These are phyloP conservation scores for Filobasidium floriforme DNA, from an alignment of 768 basidiomycete species.

Conservation along the genomic window DNA sequence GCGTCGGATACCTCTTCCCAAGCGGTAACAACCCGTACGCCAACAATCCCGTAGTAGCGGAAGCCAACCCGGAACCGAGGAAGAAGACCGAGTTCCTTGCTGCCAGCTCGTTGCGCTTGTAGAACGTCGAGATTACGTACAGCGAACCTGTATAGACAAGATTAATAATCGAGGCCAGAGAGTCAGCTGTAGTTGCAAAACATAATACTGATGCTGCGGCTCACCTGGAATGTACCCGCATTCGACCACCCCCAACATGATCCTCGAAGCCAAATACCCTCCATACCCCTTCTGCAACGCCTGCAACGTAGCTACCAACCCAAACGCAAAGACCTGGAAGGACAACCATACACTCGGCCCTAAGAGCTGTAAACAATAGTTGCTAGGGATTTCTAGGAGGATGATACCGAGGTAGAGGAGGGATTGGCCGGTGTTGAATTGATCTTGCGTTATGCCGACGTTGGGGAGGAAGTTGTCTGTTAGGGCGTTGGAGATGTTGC, in stretches of 20 bases:
- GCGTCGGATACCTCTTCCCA: constrained; percentile 19
- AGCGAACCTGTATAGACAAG: constrained; percentile 16
- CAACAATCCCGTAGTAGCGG: constrained; percentile 32
- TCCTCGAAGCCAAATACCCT: constrained; percentile 32
- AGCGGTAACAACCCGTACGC: constrained; percentile 35
- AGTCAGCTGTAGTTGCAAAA: too few species aligned
- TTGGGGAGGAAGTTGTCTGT: constrained; percentile 33
- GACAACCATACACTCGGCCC: constrained; percentile 37
- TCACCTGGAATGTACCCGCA: constrained; percentile 37
- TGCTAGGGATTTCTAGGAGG: constrained; percentile 39
- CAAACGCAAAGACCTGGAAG: constrained; percentile 25
- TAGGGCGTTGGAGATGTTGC: constrained; percentile 38
- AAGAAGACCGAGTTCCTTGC: constrained; percentile 34
- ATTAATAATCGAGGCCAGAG: background rate
- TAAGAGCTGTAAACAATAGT: constrained; percentile 31
- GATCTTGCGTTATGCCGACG: constrained; percentile 41
- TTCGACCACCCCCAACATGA: constrained; percentile 34
- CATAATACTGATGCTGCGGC: too few species aligned
- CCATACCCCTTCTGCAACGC: constrained; percentile 34
- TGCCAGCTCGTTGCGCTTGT: constrained; percentile 36
- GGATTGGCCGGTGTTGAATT: constrained; percentile 35
- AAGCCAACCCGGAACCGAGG: constrained; percentile 30
- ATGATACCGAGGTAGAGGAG: constrained; percentile 40
- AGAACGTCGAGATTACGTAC: constrained; percentile 30
- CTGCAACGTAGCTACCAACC: constrained; percentile 36